Base-by-base conservation (phyloP, 108 stramenopile species). In the Skeletonema potamos region DNA sequence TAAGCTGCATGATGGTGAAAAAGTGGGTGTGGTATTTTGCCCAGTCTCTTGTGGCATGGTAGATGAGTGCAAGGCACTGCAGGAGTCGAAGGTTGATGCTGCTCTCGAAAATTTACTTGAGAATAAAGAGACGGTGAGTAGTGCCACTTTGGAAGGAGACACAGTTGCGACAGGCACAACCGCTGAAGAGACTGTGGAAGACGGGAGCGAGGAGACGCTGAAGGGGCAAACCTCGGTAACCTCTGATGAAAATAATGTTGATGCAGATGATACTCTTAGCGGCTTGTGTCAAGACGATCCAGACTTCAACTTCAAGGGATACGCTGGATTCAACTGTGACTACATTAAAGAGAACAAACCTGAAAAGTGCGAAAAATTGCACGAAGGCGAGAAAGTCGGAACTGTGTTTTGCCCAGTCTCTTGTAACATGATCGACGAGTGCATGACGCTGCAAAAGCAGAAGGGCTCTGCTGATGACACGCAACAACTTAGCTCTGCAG, bases 401-500 rank as follows among this genome's bases (percentile, higher is more conserved):
- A 32, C 68, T 2, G 27, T 60, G 1, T 62, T 43, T 36, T 79
- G 78, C 46, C 78, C 78, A 1, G 61, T 51, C 8, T 39, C 66
- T n/a, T 79, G 78, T 39, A 15, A 28, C 12, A 79, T 79, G 78
- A 37, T 68, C 8, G 51, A 79, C 3, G 70, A 72, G 26, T 79
- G 78, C 20, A 29, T 30, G 39, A 44, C 66, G 3, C 28, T 32
- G 1, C 22, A 48, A 6, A 37, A 58, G 2, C 22, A 58, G 12
- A n/a, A 48, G 13, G 43, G 22, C 18, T 4, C 17, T 20, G 48
- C 32, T 15, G 22, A 32, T 24, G 48, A 27, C 2, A 44, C n/a
- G n/a, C n/a, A n/a, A n/a, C n/a, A n/a, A n/a, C n/a, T n/a, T n/a
- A n/a, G n/a, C n/a, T n/a, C 30, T 27, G 26, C 55, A 0, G 36